Conservation (phyloP, 2,329 filamentous ascomycete species). For the Furcasterigmium sp. region DNA sequence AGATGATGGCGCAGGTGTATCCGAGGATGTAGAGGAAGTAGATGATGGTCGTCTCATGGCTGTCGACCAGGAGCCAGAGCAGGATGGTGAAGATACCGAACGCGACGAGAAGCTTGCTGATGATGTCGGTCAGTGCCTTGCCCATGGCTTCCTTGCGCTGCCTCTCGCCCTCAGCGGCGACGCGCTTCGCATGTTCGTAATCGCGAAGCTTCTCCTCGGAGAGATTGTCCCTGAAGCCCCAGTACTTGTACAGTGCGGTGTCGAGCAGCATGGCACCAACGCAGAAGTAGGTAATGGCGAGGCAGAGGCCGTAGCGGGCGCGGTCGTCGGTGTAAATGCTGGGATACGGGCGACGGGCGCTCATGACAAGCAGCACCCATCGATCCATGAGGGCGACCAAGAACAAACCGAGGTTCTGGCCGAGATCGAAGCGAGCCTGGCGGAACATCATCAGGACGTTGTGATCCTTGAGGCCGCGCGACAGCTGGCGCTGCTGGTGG, state of each 20-base stretch:
- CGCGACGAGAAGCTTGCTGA: conserved; percentile 21
- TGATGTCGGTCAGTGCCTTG: conserved; percentile 21
- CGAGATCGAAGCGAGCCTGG: conserved; percentile 26
- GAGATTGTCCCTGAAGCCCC: conserved; percentile 24
- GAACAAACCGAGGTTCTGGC: conserved; percentile 29
- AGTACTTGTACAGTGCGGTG: conserved; percentile 27
- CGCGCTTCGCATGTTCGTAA: conserved; percentile 17
- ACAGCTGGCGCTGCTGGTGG: conserved; percentile 26
- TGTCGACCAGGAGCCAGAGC: conserved; percentile 27
- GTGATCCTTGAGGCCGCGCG: conserved; percentile 30
- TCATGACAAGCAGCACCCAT: conserved; percentile 30
- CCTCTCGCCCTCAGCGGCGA: conserved; percentile 14
- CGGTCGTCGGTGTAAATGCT: conserved; percentile 23
- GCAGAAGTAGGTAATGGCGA: conserved; percentile 33
- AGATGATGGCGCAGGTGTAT: conserved; percentile 28
- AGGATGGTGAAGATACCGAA: conserved; percentile 24
- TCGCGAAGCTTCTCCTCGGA: conserved; percentile 25
- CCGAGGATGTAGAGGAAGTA: conserved; percentile 28
- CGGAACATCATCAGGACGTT: conserved; percentile 30
- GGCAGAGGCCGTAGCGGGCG: conserved; percentile 28
- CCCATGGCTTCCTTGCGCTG: conserved; percentile 6
- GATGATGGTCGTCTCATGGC: conserved; percentile 20
- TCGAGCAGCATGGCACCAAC: conserved; percentile 31
- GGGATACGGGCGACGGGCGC: conserved; percentile 17
- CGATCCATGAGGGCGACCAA: conserved; percentile 31